These are phyloP conservation scores for Ulota crispa DNA, from an alignment of 225 moss, liverwort and hornwort genomes.

Conservation along the genomic window DNA sequence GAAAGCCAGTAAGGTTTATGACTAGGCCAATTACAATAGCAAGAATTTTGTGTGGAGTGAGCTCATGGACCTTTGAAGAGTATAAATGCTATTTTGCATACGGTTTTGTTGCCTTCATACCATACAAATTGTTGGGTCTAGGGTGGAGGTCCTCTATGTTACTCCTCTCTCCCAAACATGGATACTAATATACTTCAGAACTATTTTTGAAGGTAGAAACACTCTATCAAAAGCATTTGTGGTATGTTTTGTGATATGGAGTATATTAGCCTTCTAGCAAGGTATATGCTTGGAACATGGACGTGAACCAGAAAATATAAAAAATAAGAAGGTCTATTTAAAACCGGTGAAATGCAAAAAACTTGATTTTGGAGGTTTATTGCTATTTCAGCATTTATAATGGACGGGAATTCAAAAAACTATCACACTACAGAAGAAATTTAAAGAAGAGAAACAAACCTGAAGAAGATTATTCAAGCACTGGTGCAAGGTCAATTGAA, in stretches of 20 bases:
- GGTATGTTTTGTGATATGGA: not conserved
- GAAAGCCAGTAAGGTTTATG: not conserved
- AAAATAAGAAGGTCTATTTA: too few species aligned
- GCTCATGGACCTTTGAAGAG: not conserved
- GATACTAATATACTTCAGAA: not conserved
- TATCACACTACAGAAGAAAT: too few species aligned
- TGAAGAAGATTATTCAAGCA: constrained; percentile 90
- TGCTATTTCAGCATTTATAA: too few species aligned
- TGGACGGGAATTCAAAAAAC: too few species aligned
- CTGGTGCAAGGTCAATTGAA: constrained; percentile 86
- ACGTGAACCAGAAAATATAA: too few species aligned
- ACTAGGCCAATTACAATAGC: not conserved
- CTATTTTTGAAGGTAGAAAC: not conserved
- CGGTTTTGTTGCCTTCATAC: not conserved
- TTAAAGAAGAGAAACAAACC: too few species aligned
- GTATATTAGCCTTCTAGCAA: not conserved
- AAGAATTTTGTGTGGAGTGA: not conserved
- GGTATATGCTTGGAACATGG: not conserved
- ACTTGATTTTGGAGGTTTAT: too few species aligned
- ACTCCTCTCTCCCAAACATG: not conserved
- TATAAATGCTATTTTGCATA: not conserved
- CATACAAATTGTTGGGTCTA: not conserved
- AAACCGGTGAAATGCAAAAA: too few species aligned
- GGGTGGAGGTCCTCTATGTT: not conserved
- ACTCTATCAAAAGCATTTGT: not conserved